These are phyloP conservation scores for Chlorella sp. DNA, from an alignment of 139 green algal species.

Conservation along the genomic window DNA sequence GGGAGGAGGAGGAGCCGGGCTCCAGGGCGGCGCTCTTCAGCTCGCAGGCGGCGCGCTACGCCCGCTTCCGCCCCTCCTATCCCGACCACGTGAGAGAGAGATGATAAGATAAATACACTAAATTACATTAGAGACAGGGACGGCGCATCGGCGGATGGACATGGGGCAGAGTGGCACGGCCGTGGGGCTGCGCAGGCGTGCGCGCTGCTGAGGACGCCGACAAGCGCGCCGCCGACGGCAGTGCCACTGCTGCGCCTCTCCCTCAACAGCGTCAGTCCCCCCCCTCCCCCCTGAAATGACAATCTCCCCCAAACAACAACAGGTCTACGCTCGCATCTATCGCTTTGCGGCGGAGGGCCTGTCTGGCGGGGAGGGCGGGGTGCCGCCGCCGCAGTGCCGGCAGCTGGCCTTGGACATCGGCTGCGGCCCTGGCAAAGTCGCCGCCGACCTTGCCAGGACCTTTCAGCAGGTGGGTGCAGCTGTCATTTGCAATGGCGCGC, in stretches of 20 bases:
- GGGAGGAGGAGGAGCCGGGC: slow-evolving; percentile 1
- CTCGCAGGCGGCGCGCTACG: slow-evolving; percentile 9
- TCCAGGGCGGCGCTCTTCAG: slow-evolving; percentile 10
- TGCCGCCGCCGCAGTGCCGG: not conserved
- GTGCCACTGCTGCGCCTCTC: not conserved
- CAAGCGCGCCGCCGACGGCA: not conserved
- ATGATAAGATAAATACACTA: too few species aligned
- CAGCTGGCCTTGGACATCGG: slow-evolving; percentile 6
- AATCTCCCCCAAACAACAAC: not conserved
- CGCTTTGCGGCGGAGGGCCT: not conserved
- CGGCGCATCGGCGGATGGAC: too few species aligned
- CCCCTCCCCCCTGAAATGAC: not conserved
- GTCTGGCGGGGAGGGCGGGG: too few species aligned
- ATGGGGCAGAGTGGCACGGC: too few species aligned
- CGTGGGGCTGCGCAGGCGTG: not conserved
- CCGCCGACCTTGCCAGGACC: not conserved
- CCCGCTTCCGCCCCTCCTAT: not conserved
- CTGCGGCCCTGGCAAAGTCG: slow-evolving; percentile 3
- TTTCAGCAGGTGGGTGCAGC: not conserved
- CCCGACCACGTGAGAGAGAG: not conserved
- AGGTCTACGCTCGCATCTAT: too few species aligned
- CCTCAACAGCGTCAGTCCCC: not conserved
- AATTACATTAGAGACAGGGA: too few species aligned
- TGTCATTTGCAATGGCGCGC: too few species aligned
- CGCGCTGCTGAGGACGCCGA: not conserved